Evolutionary conservation across 768 basidiomycete genomes (phyloP).

Genomic region (Naganishia kalamii): DNA sequence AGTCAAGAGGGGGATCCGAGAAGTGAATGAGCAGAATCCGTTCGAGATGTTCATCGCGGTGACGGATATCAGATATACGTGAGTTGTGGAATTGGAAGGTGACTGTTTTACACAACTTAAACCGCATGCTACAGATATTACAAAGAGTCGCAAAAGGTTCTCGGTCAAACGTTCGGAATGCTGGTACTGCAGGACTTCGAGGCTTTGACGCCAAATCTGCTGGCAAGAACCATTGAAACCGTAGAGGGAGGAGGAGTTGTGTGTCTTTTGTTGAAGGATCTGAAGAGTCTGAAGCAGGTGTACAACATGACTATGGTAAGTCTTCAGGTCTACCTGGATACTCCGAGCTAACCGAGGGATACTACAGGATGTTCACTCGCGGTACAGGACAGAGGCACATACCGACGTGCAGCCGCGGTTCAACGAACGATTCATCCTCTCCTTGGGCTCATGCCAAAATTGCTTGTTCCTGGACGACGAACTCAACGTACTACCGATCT

Average conservation of each 20-base stretch:
- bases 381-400: conserved; percentile 87
- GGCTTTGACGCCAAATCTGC: conserved; percentile 91
- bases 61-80: conserved; percentile 98
- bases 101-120: neutral
- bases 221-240: conserved; percentile 94
- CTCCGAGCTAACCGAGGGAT: neutral
- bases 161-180: conserved; percentile 98
- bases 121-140: conserved; percentile 60
- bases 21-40: conserved; percentile 89
- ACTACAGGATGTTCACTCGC: conserved; percentile 80
- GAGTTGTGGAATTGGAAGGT: conserved; percentile 41
- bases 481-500: conserved; percentile 92
- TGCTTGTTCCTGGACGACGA: conserved; percentile 96
- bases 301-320: conserved; percentile 78
- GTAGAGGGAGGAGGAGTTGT: conserved; percentile 84
- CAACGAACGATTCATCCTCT: conserved; percentile 98
- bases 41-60: conserved; percentile 98
- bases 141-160: conserved; percentile 92
- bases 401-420: conserved; percentile 70
- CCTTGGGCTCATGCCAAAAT: conserved; percentile 83
- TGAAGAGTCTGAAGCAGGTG: conserved; percentile 83
- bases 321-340: neutral
- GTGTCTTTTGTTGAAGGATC: conserved; percentile 83
- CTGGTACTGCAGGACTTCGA: conserved; percentile 95
- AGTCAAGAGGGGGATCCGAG: conserved; percentile 85